Percentiles rank a stretch among this genome's conserved stretches.
Conservation (phyloP, 495 filamentous ascomycete genomes). For the Penicillium atrosanguineum region DNA sequence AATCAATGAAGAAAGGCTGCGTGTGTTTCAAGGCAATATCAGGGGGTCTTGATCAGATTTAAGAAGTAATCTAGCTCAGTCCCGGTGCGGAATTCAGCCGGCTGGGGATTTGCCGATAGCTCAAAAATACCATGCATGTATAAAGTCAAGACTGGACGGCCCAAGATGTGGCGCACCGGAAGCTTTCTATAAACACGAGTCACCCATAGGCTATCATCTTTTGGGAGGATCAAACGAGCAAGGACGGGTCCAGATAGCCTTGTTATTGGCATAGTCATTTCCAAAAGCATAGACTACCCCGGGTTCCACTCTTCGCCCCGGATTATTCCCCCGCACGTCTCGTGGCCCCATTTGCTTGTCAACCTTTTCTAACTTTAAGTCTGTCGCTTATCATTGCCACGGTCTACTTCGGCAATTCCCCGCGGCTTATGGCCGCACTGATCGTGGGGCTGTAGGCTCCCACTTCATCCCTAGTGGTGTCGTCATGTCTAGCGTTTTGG, state of each 20-base stretch:
- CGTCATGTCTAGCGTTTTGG: not conserved
- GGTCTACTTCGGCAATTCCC: slow-evolving; percentile 3
- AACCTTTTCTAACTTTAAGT: not conserved
- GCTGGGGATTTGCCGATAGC: slow-evolving; percentile 9
- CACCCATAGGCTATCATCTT: too few species aligned
- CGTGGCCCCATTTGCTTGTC: not conserved
- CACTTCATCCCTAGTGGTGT: not conserved
- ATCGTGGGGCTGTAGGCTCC: not conserved
- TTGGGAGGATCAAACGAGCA: not conserved
- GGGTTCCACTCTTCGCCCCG: slow-evolving; percentile 12
- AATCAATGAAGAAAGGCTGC: not conserved
- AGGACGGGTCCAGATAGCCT: not conserved
- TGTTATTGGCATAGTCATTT: not conserved
- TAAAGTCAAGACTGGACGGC: too few species aligned
- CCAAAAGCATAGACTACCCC: not conserved
- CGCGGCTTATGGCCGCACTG: slow-evolving; percentile 12
- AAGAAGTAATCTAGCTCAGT: not conserved
- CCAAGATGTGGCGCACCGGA: too few species aligned
- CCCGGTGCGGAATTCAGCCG: slow-evolving; percentile 12
- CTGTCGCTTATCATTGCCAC: slow-evolving; percentile 15
- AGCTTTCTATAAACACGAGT: too few species aligned
- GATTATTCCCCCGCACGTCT: slow-evolving; percentile 13
- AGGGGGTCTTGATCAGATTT: not conserved
- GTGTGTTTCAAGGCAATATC: not conserved
- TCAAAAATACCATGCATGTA: not conserved